Conservation (phyloP, 139 green algal species). For the Yamagishiella unicocca region DNA sequence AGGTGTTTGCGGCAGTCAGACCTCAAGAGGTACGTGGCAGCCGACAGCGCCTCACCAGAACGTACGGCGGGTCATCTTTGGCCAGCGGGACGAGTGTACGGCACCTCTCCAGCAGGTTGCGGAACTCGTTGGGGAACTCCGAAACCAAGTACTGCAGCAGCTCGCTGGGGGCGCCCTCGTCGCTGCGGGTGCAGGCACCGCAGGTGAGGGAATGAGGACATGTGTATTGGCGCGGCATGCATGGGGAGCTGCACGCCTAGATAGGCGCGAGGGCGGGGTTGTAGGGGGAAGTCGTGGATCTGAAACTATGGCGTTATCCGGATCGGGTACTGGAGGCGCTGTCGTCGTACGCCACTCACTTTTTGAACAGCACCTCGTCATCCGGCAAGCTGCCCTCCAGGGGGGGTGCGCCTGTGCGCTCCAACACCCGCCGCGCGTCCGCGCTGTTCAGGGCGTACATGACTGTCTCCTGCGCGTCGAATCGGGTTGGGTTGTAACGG, state of each 20-base stretch:
- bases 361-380: conserved; percentile 44
- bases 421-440: conserved; percentile 37
- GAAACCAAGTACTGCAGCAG: conserved; percentile 39
- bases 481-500: too few relatives aligned
- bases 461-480: conserved; percentile 47
- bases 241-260: background rate
- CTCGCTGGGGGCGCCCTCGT: conserved; percentile 26
- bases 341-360: too few relatives aligned
- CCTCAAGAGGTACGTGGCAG: too few relatives aligned
- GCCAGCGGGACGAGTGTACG: background rate
- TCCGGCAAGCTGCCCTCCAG: conserved; percentile 32
- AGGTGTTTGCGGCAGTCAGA: too few relatives aligned
- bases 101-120: conserved; percentile 31
- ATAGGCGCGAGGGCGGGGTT: too few relatives aligned
- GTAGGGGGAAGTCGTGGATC: too few relatives aligned
- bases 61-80: conserved; percentile 33
- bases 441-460: conserved; percentile 43
- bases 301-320: too few relatives aligned
- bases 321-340: too few relatives aligned
- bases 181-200: background rate
- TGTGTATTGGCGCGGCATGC: background rate
- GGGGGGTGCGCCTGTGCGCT: background rate
- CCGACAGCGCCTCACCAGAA: conserved; percentile 13
- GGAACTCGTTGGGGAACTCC: conserved; percentile 22
- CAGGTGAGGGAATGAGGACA: background rate